phyloP scores from a whole-genome alignment of 2,329 filamentous ascomycete genomes.

The Emergomyces africanus region DNA sequence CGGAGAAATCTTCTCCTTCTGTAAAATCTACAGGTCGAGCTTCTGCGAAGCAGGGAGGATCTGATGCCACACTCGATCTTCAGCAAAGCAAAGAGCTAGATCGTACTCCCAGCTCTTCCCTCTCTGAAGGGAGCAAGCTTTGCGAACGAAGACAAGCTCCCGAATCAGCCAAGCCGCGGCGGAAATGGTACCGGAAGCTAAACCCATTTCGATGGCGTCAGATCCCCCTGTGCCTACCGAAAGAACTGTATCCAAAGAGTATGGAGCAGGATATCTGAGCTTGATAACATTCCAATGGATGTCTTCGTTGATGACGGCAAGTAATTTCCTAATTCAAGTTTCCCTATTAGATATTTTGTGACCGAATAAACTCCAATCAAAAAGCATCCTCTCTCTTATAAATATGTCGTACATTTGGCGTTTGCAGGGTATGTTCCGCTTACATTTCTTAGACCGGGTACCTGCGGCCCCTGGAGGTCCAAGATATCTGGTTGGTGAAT shows the following conservation, averaged over 20 bases:
- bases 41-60: neutral
- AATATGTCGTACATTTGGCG: neutral
- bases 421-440: neutral
- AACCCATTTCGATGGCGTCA: conserved; percentile 36
- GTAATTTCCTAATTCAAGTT: conserved; percentile 16
- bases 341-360: neutral
- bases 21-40: neutral
- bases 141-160: neutral
- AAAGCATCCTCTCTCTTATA: conserved; percentile 1
- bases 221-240: conserved; percentile 44
- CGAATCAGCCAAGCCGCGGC: conserved; percentile 1
- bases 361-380: neutral
- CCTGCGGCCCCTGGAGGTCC: conserved; percentile 64
- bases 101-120: neutral
- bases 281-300: conserved; percentile 80
- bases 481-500: conserved; percentile 84
- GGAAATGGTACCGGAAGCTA: conserved; percentile 27
- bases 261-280: conserved; percentile 62
- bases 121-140: neutral
- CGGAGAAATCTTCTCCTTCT: neutral
- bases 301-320: conserved; percentile 66
- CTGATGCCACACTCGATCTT: neutral
- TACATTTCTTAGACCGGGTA: conserved; percentile 57
- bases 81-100: neutral
- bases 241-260: conserved; percentile 50